Percentiles rank a stretch among this genome's conserved stretches.
These are phyloP conservation scores for Tylopilus rubrobrunneus DNA, from an alignment of 768 basidiomycete genomes.

Conservation along the genomic window DNA sequence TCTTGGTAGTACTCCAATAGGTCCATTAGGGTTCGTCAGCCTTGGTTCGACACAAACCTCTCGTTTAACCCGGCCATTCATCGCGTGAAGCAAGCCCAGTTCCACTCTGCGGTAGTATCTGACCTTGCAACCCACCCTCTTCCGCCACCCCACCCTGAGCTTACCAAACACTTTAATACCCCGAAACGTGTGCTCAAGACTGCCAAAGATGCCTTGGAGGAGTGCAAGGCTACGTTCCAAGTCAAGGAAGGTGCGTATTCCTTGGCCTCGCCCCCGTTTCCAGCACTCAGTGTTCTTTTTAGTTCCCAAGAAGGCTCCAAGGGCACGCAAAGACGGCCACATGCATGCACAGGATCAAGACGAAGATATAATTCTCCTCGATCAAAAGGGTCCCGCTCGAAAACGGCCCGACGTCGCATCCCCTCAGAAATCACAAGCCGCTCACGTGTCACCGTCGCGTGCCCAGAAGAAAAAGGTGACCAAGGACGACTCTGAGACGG, in stretches of 20 bases:
- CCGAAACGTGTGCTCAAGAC: slow-evolving; percentile 66
- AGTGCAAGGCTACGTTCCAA: slow-evolving; percentile 64
- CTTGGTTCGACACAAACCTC: slow-evolving; percentile 75
- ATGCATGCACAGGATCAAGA: slow-evolving; percentile 58
- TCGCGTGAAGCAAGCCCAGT: slow-evolving; percentile 88
- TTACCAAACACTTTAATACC: slow-evolving; percentile 79
- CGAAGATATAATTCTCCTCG: slow-evolving; percentile 58
- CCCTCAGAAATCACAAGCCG: slow-evolving; percentile 4
- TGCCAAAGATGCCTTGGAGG: slow-evolving; percentile 51
- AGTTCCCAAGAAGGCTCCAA: slow-evolving; percentile 64
- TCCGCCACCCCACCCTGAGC: slow-evolving; percentile 80
- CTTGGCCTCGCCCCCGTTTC: neutral
- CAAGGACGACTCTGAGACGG: slow-evolving; percentile 49
- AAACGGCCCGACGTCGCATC: slow-evolving; percentile 13
- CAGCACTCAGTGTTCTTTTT: slow-evolving; percentile 1
- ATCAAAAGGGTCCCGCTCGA: slow-evolving; percentile 23
- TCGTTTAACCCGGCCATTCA: slow-evolving; percentile 92
- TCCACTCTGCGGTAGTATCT: slow-evolving; percentile 76
- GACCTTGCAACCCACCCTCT: slow-evolving; percentile 75
- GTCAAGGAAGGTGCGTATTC: slow-evolving; percentile 64
- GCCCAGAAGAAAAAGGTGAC: slow-evolving; percentile 15
- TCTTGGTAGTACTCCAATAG: slow-evolving; percentile 1
- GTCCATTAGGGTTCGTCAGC: slow-evolving; percentile 43
- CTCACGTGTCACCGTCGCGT: neutral
- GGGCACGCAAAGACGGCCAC: slow-evolving; percentile 59